A percentile compares a stretch with the other conserved stretches of the same genome.
These are phyloP conservation scores for Castanospermum australe DNA, from an alignment of 306 rosid genomes.

Conservation along the genomic window DNA sequence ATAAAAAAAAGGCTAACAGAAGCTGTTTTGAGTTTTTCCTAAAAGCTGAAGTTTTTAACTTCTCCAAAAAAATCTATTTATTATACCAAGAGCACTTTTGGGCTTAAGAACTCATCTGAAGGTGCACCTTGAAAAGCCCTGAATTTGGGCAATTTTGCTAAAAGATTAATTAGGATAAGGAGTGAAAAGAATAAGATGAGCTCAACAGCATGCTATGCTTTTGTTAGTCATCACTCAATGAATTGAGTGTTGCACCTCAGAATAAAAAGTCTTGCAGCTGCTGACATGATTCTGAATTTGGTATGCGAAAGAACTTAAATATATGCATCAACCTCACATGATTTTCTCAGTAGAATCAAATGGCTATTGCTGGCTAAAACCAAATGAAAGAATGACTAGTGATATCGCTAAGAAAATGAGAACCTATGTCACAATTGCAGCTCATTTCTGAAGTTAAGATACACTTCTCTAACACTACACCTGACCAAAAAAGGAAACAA, in stretches of 20 bases:
- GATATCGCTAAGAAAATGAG: too few species aligned
- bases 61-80: too few species aligned
- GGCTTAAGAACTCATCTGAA: too few species aligned
- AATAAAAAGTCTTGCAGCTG: not conserved
- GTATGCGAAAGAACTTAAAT: not conserved
- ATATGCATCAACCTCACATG: not conserved
- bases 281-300: not conserved
- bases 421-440: too few species aligned
- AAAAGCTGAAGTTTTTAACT: too few species aligned
- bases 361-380: not conserved
- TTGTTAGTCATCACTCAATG: not conserved
- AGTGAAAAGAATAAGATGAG: not conserved
- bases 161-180: not conserved
- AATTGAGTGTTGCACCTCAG: not conserved
- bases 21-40: too few species aligned
- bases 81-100: too few species aligned
- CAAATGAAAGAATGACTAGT: not conserved
- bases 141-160: not conserved
- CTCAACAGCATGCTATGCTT: not conserved
- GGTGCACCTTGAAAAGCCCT: not conserved
- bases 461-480: not conserved
- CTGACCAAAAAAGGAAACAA: not conserved
- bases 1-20: too few species aligned
- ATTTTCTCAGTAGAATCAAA: not conserved
- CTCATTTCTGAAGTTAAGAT: not conserved